These are phyloP conservation scores for Synchytrium microbalum DNA, from an alignment of 371 early-diverging fungal species.

Conservation along the genomic window DNA sequence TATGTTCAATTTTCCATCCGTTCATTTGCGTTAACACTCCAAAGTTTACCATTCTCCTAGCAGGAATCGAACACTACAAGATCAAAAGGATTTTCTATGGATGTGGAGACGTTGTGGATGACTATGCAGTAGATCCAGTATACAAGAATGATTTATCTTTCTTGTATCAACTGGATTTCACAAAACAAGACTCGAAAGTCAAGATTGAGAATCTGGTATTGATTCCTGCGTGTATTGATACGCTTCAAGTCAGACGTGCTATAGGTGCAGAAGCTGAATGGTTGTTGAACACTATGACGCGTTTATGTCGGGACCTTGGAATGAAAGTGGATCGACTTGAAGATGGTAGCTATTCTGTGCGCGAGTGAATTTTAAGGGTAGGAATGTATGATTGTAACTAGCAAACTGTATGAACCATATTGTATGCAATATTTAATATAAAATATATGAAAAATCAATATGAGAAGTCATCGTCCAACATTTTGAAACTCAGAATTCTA, in stretches of 20 bases:
- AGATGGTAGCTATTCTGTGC: no score
- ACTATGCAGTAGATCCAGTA: conserved; percentile 3
- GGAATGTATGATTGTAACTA: no score
- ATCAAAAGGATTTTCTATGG: not conserved
- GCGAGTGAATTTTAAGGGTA: no score
- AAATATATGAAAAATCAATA: no score
- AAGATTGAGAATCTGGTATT: not conserved
- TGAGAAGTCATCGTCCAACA: no score
- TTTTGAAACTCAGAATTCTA: no score
- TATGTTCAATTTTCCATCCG: no score
- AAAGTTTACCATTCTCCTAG: no score
- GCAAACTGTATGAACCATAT: no score
- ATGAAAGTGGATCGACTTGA: not conserved
- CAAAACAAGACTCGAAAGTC: not conserved
- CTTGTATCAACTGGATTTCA: not conserved
- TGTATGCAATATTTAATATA: no score
- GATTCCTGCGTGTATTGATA: not conserved
- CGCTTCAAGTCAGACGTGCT: conserved; percentile 1
- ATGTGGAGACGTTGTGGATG: conserved; percentile 4
- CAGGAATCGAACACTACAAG: not conserved
- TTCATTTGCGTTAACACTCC: no score
- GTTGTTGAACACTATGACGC: not conserved
- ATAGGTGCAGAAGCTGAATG: not conserved
- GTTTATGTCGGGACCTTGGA: not conserved
- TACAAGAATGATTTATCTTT: not conserved